phyloP scores from a whole-genome alignment of 768 basidiomycete genomes.

The Phallus indusiatus region DNA sequence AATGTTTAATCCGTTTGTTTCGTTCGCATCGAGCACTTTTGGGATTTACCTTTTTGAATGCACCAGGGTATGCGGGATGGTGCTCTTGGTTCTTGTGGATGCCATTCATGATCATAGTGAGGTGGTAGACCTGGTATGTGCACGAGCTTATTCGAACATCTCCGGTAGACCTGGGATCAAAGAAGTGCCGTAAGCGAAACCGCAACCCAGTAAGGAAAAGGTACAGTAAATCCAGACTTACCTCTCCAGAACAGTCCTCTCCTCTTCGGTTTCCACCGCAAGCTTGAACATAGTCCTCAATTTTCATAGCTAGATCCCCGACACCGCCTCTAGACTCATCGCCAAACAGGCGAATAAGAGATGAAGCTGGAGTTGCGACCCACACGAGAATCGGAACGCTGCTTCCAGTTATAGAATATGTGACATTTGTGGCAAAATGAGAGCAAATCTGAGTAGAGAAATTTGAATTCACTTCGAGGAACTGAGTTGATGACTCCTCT shows the following conservation, averaged over 20 bases:
- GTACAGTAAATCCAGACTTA: background rate
- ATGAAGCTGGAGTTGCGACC: constrained; percentile 10
- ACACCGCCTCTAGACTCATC: constrained; percentile 9
- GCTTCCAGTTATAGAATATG: background rate
- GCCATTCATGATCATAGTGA: constrained; percentile 10
- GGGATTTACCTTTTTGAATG: constrained; percentile 3
- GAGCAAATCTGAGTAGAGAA: constrained; percentile 6
- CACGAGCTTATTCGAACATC: background rate
- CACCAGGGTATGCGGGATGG: constrained; percentile 6
- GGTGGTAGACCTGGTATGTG: constrained; percentile 3
- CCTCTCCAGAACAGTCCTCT: constrained; percentile 6
- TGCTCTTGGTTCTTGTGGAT: constrained; percentile 6
- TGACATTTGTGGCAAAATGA: background rate
- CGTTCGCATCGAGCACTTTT: background rate
- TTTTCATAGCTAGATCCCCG: constrained; percentile 2
- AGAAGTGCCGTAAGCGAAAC: background rate
- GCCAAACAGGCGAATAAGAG: constrained; percentile 9
- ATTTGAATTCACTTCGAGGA: background rate
- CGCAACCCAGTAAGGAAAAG: background rate
- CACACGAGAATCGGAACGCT: constrained; percentile 5
- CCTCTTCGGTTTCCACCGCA: background rate
- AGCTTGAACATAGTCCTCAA: background rate
- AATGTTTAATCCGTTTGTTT: background rate
- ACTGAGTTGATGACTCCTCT: background rate
- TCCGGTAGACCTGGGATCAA: background rate